Evolutionary conservation across 345 rosid species (phyloP), one percentile per base, ranked within the genome.

Genomic region (Ailanthus altissimus): DNA sequence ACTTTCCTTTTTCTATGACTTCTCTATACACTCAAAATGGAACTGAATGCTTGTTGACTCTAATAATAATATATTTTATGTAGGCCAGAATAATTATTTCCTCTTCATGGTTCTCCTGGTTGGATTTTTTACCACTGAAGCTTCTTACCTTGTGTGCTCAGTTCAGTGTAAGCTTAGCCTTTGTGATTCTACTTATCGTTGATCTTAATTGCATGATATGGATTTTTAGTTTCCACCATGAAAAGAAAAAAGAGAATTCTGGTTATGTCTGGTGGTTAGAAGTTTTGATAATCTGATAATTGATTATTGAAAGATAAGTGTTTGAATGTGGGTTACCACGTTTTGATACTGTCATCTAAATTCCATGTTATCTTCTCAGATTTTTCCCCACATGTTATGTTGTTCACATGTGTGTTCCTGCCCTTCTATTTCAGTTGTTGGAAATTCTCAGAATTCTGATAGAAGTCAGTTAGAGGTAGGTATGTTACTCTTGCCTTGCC

Each of bases 71-170:
- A 21, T 65, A 11, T 70, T 43, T 53, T 67, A 5, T 80, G 83
- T 87, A 91, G 94, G 92, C 53, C 81, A 86, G 81, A 85, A 82
- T 45, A 91, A 91, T 77, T 68, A 87, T 83, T 72, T 67, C 16
- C 84, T 86, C 57, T 90, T 90, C 80, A 74, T 91, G 72, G 84
- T 77, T 80, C 91, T 91, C 83, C 86, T 89, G 62, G 77, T 83
- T 62, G 91, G 90, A 73, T 89, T 91, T 76, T 80, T 90, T 53
- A 20, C 74, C 46, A 76, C 90, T 13, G 91, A 90, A 81, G 79
- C 62, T 75, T 87, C 90, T 81, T 89, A 85, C 45, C n/a, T 85
- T 16, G 62, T 77, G 25, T 83, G 84, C 80, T 80, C 84, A 38
- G 84, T 64, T 45, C 81, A 79, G 58, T 72, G 92, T 89, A 86